Base-by-base conservation (phyloP, 805 yeast genomes). In the Candida rishiriensis region DNA sequence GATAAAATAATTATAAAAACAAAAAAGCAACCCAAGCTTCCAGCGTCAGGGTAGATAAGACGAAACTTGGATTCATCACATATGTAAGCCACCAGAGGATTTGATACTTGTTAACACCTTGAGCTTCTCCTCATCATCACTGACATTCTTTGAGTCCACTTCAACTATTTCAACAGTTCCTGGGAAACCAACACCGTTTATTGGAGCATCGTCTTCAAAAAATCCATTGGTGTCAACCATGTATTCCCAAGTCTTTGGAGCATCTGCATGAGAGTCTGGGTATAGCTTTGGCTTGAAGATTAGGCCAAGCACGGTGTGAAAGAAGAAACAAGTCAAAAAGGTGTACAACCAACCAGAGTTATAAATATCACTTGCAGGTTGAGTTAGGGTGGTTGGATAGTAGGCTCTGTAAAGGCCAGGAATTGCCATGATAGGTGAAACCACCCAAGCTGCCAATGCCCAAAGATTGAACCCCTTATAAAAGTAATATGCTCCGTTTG, bases 351-450 rank as follows among this genome's bases (percentile, higher is more conserved):
- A 57, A n/a, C 61, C 59, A 35, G 55, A 49, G 33, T 49, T 47
- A 38, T 49, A 55, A 41, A 55, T 57, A 40, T 55, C 43, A 28
- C 50, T 43, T 13, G 59, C 57, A 28, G 41, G 14, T 13, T 46
- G 48, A 12, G 52, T 36, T 26, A 53, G 35, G 10, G 43, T 30
- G 3, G 41, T 41, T 3, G 59, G 46, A 26, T 56, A 49, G 37
- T 54, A 54, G 17, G 62, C 56, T 16, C 57, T 52, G 43, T 59
- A 60, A 26, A 60, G 44, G 29, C 64, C 63, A 8, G 61, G 62
- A 35, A 60, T 59, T n/a, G 57, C 60, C 16, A 57, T 44, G 3
- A 53, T 34, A 12, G 57, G 62, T 40, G 47, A 51, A 14, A 44
- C 36, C 33, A 31, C 45, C 59, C 57, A 56, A 31, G 47, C 51